A percentile compares a stretch with the other conserved stretches of the same genome.
phyloP scores from a whole-genome alignment of 345 rosid species.

The Orychophragmus violaceus region DNA sequence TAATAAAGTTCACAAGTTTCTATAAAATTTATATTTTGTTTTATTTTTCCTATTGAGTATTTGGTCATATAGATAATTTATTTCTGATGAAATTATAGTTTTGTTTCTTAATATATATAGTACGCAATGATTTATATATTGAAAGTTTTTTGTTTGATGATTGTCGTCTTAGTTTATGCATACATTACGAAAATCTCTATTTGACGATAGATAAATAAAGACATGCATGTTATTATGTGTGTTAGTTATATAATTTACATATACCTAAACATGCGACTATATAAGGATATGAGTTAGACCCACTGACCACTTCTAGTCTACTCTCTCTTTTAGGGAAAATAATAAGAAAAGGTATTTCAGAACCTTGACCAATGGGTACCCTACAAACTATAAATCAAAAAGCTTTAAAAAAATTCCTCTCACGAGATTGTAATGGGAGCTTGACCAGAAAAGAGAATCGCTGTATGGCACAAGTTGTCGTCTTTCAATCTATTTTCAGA shows the following conservation, averaged over 20 bases:
- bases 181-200: neutral
- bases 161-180: neutral
- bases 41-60: neutral
- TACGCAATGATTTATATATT: neutral
- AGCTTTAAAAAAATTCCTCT: neutral
- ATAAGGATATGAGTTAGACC: neutral
- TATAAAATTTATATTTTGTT: neutral
- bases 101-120: neutral
- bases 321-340: conserved; percentile 10
- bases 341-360: conserved; percentile 9
- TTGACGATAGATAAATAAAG: neutral
- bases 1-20: neutral
- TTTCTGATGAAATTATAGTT: no score
- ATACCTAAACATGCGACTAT: conserved; percentile 11
- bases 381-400: neutral
- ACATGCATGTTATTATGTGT: neutral
- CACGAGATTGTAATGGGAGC: conserved; percentile 8
- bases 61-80: neutral
- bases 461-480: conserved; percentile 17
- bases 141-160: neutral
- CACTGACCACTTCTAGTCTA: conserved; percentile 16
- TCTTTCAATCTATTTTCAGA: neutral
- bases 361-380: conserved; percentile 13
- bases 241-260: neutral
- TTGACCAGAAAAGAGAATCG: neutral